Evolutionary conservation across 257 asterid genomes (phyloP).

Genomic region (Linderniella brevidens): DNA sequence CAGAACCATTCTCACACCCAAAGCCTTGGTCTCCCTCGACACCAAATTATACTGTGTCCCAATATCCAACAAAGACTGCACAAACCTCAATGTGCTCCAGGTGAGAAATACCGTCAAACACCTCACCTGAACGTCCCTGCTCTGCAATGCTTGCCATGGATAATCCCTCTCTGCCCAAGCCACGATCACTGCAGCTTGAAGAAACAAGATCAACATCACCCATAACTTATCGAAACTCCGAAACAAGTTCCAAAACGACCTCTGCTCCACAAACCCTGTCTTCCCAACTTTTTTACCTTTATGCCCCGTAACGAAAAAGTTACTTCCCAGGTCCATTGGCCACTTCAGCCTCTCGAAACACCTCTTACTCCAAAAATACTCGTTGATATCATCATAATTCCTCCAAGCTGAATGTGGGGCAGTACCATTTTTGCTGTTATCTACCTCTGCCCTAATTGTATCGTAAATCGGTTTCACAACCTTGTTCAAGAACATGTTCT

Average conservation of each 20-base stretch:
- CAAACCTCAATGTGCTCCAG: conserved; percentile 78
- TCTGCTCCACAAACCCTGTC: conserved; percentile 94
- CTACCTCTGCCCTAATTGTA: conserved; percentile 68
- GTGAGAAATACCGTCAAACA: conserved; percentile 74
- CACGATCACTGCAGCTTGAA: conserved; percentile 77
- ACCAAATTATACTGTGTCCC: conserved; percentile 80
- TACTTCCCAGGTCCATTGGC: conserved; percentile 86
- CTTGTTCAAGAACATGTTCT: conserved; percentile 48
- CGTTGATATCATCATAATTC: conserved; percentile 89
- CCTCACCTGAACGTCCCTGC: conserved; percentile 57
- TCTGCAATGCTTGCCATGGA: conserved; percentile 74
- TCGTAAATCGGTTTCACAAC: conserved; percentile 83
- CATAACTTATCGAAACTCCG: conserved; percentile 95
- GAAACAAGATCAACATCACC: conserved; percentile 76
- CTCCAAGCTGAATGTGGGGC: conserved; percentile 98
- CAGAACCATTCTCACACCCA: conserved; percentile 73
- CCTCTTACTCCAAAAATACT: conserved; percentile 92
- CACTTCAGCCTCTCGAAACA: conserved; percentile 84
- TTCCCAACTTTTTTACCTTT: conserved; percentile 85
- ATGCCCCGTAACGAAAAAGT: conserved; percentile 61
- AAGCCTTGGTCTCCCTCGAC: conserved; percentile 76
- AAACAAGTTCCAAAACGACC: conserved; percentile 85
- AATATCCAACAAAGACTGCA: conserved; percentile 74
- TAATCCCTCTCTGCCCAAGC: conserved; percentile 54
- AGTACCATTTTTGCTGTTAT: conserved; percentile 74